Conservation (phyloP, 805 yeast species). For the Groenewaldozyma tartarivorans region DNA sequence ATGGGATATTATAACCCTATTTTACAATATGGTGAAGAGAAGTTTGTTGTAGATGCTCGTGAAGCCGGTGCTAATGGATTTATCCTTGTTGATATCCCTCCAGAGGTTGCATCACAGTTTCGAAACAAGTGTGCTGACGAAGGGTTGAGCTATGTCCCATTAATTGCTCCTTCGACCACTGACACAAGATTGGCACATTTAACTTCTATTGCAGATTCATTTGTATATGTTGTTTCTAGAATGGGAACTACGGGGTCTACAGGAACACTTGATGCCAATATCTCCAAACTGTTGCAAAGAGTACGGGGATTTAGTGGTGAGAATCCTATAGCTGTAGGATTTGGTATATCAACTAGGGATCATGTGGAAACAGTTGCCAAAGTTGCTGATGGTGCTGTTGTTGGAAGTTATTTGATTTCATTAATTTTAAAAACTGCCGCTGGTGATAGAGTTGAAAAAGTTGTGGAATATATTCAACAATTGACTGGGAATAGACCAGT, state of each 20-base stretch:
- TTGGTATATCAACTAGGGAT: constrained; percentile 91
- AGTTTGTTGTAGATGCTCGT: constrained; percentile 67
- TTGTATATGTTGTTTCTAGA: constrained; percentile 90
- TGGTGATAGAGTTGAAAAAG: constrained; percentile 46
- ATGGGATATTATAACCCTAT: constrained; percentile 99
- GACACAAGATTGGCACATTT: constrained; percentile 75
- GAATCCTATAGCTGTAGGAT: constrained; percentile 89
- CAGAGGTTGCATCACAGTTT: constrained; percentile 90
- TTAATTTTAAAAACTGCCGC: constrained; percentile 53
- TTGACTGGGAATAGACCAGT: constrained; percentile 48
- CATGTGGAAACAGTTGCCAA: constrained; percentile 75
- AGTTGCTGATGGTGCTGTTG: constrained; percentile 89
- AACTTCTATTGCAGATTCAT: constrained; percentile 85
- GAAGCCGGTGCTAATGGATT: constrained; percentile 92
- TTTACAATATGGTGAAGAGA: constrained; percentile 78
- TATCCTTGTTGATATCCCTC: constrained; percentile 92
- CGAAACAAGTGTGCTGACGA: constrained; percentile 58
- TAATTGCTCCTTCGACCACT: constrained; percentile 95
- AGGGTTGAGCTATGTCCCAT: constrained; percentile 79
- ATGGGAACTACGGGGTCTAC: constrained; percentile 97
- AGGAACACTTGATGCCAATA: constrained; percentile 49
- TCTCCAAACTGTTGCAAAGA: constrained; percentile 58
- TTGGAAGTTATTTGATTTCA: constrained; percentile 79
- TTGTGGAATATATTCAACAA: constrained; percentile 55
- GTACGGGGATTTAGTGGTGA: constrained; percentile 68